Conservation (phyloP, 805 yeast species). For the Metschnikowia koreensis region DNA sequence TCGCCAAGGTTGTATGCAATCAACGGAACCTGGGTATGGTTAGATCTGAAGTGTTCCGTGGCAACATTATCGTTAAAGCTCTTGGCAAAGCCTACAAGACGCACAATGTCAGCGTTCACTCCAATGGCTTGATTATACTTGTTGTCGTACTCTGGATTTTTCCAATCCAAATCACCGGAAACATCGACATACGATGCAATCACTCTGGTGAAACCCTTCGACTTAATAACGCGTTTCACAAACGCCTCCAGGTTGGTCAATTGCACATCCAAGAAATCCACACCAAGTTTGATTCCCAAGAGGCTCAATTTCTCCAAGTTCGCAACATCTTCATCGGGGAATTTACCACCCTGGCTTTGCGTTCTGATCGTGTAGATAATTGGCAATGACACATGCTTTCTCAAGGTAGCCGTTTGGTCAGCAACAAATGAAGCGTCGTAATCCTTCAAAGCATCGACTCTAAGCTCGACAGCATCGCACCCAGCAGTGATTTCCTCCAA, state of each 20-base stretch:
- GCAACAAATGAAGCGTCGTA: slow-evolving; percentile 57
- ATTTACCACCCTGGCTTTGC: slow-evolving; percentile 74
- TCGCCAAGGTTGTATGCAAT: slow-evolving; percentile 83
- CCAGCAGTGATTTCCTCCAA: slow-evolving; percentile 63
- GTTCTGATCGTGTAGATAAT: slow-evolving; percentile 81
- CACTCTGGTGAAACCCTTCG: slow-evolving; percentile 61
- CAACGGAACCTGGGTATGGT: slow-evolving; percentile 59
- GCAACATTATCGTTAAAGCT: slow-evolving; percentile 63
- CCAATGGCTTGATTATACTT: slow-evolving; percentile 65
- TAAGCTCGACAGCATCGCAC: slow-evolving; percentile 76
- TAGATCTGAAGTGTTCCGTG: slow-evolving; percentile 65
- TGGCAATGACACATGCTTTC: slow-evolving; percentile 66
- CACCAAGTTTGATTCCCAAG: slow-evolving; percentile 73
- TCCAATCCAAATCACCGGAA: slow-evolving; percentile 62
- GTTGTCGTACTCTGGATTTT: slow-evolving; percentile 67
- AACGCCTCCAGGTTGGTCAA: slow-evolving; percentile 61
- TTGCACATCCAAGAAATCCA: slow-evolving; percentile 80
- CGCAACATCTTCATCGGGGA: slow-evolving; percentile 57
- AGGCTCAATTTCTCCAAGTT: slow-evolving; percentile 49
- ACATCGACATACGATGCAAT: slow-evolving; percentile 85
- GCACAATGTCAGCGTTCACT: slow-evolving; percentile 69
- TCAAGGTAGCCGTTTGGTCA: slow-evolving; percentile 67
- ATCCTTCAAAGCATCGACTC: slow-evolving; percentile 67
- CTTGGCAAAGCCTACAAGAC: slow-evolving; percentile 78
- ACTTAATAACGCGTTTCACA: slow-evolving; percentile 48